Evolutionary conservation across 2,329 filamentous ascomycete genomes (phyloP).

Genomic region (Diaporthe destruens): DNA sequence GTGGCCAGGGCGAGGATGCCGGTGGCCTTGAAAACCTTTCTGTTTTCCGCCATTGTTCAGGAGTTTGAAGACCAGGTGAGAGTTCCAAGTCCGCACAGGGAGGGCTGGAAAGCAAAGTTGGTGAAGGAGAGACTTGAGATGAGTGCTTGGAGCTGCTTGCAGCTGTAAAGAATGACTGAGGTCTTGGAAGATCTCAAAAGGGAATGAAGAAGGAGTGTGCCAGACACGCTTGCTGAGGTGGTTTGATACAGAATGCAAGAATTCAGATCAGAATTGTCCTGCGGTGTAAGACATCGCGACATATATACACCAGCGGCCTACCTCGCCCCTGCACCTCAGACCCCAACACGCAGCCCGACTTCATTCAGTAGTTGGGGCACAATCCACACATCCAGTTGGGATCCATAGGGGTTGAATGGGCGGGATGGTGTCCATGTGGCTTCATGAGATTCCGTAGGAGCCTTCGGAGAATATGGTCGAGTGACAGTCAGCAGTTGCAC

Average conservation of each 20-base stretch:
- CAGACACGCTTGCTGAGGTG: constrained; percentile 8
- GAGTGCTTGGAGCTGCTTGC: constrained; percentile 5
- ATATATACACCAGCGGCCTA: constrained; percentile 3
- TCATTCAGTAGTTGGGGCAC: constrained; percentile 1
- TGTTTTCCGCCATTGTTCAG: constrained; percentile 4
- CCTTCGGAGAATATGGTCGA: constrained; percentile 21
- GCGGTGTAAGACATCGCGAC: background rate
- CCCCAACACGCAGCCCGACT: background rate
- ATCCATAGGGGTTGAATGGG: background rate
- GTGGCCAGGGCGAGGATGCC: background rate
- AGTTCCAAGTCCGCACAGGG: background rate
- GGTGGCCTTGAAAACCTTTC: constrained; percentile 7
- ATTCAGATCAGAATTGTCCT: background rate
- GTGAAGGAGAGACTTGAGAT: background rate
- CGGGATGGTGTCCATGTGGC: background rate
- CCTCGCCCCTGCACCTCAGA: background rate
- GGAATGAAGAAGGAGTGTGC: constrained; percentile 7
- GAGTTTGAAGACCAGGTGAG: background rate
- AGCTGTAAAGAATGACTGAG: constrained; percentile 4
- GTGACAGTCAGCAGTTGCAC: constrained; percentile 28
- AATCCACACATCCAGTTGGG: background rate
- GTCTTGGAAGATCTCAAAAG: background rate
- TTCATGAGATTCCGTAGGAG: background rate
- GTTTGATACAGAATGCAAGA: background rate
- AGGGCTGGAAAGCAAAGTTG: background rate